phyloP scores from a whole-genome alignment of 1,284 basidiomycete species.

The Melampsora americana region DNA sequence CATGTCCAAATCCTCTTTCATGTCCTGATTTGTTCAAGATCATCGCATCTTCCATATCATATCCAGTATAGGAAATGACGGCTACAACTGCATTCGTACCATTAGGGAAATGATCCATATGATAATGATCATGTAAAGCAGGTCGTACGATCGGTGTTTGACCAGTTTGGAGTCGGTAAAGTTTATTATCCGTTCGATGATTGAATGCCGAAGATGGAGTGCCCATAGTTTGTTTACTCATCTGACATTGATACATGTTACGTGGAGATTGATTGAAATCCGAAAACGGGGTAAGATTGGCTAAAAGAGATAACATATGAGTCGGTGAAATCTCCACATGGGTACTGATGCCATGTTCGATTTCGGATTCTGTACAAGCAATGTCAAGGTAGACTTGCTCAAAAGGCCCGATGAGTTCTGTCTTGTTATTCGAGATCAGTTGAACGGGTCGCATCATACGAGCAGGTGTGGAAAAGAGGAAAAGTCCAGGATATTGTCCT shows the following conservation, averaged over 20 bases:
- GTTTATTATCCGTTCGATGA: constrained; percentile 96
- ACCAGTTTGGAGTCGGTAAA: constrained; percentile 90
- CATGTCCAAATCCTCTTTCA: constrained; percentile 95
- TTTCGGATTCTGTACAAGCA: constrained; percentile 83
- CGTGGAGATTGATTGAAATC: constrained; percentile 84
- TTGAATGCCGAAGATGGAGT: constrained; percentile 87
- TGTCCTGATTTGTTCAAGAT: constrained; percentile 98
- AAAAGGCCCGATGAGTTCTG: constrained; percentile 91
- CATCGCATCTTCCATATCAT: constrained; percentile 99
- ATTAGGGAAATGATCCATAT: constrained; percentile 97
- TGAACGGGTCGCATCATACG: constrained; percentile 99
- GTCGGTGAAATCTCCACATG: constrained; percentile 94
- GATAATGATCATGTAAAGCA: constrained; percentile 86
- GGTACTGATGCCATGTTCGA: constrained; percentile 70
- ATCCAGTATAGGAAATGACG: constrained; percentile 98
- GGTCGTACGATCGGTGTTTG: constrained; percentile 95
- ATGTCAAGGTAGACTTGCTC: constrained; percentile 99
- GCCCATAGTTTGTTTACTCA: constrained; percentile 99
- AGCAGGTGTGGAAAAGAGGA: constrained; percentile 80
- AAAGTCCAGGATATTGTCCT: constrained; percentile 95
- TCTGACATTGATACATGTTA: constrained; percentile 69
- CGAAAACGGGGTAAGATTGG: constrained; percentile 66
- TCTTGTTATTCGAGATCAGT: constrained; percentile 76
- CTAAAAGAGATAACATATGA: constrained; percentile 79
- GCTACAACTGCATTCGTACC: constrained; percentile 98